Conservation (phyloP, 139 green algal species). For the Tetradesmus obliquus region DNA sequence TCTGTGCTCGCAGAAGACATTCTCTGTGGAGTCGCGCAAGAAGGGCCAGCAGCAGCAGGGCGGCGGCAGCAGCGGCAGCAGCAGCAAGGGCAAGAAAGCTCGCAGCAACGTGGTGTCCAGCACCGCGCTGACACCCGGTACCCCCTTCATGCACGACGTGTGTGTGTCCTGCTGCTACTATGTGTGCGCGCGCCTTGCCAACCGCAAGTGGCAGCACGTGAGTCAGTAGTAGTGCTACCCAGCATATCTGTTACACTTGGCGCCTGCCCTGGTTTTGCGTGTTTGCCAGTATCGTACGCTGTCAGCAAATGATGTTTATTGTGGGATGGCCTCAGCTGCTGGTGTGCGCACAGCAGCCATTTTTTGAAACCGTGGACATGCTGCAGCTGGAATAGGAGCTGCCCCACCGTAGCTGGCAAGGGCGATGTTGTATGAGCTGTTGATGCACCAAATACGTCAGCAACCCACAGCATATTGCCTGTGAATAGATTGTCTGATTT, state of each 20-base stretch:
- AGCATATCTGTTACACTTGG: no score
- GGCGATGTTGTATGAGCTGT: no score
- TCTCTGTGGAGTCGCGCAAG: conserved; percentile 23
- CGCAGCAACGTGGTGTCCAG: conserved; percentile 37
- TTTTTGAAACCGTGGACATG: no score
- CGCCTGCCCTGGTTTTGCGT: no score
- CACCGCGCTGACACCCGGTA: conserved; percentile 79
- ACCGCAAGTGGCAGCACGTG: conserved; percentile 45
- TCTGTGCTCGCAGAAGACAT: conserved; percentile 1
- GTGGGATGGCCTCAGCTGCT: no score
- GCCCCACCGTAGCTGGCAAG: no score
- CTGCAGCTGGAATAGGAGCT: no score
- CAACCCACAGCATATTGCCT: no score
- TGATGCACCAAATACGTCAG: no score
- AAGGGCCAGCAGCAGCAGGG: conserved; percentile 38
- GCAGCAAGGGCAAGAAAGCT: background rate
- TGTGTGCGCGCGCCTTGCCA: conserved; percentile 63
- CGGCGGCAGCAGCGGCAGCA: conserved; percentile 8
- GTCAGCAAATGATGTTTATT: no score
- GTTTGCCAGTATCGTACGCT: no score
- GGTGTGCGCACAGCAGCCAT: no score
- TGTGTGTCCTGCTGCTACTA: conserved; percentile 74
- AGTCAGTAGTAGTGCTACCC: background rate
- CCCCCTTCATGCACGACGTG: conserved; percentile 84
- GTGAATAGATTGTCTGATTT: background rate